These are phyloP conservation scores for Aureoboletus auriporus DNA, from an alignment of 768 basidiomycete species.

Conservation along the genomic window DNA sequence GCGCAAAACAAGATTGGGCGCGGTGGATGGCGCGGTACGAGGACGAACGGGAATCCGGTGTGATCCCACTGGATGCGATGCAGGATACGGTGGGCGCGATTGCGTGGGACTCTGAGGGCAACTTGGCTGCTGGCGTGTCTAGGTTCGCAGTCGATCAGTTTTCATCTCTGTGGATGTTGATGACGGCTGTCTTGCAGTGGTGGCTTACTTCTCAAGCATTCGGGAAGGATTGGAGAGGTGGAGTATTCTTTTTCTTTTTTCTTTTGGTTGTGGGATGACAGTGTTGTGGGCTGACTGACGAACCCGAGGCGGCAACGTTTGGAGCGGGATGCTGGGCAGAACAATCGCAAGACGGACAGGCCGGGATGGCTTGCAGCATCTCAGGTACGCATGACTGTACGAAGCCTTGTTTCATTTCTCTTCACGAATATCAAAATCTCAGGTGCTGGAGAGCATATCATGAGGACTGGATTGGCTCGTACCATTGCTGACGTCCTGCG, in stretches of 20 bases:
- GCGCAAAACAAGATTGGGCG: conserved; percentile 52
- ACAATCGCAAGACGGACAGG: conserved; percentile 16
- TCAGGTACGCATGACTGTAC: conserved; percentile 36
- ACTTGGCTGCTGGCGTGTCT: conserved; percentile 70
- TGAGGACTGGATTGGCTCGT: conserved; percentile 52
- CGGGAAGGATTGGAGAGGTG: conserved; percentile 77
- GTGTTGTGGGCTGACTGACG: neutral
- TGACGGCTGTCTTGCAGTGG: conserved; percentile 44
- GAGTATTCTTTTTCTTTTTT: neutral
- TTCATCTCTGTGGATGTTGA: no score
- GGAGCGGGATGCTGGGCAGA: conserved; percentile 79
- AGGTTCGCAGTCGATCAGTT: conserved; percentile 54
- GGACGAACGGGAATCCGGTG: no score
- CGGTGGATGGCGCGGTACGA: conserved; percentile 52
- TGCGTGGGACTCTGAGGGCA: conserved; percentile 42
- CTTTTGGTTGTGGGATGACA: neutral
- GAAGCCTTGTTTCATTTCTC: no score
- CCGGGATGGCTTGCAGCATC: conserved; percentile 63
- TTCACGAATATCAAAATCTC: conserved; percentile 1
- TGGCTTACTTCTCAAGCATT: conserved; percentile 70
- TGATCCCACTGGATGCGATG: conserved; percentile 20
- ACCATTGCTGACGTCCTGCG: conserved; percentile 46
- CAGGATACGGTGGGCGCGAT: conserved; percentile 87
- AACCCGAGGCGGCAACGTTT: conserved; percentile 57
- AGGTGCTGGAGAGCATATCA: conserved; percentile 75